Conservation (phyloP, 495 filamentous ascomycete genomes). For the Chaetomidium leptoderma region DNA sequence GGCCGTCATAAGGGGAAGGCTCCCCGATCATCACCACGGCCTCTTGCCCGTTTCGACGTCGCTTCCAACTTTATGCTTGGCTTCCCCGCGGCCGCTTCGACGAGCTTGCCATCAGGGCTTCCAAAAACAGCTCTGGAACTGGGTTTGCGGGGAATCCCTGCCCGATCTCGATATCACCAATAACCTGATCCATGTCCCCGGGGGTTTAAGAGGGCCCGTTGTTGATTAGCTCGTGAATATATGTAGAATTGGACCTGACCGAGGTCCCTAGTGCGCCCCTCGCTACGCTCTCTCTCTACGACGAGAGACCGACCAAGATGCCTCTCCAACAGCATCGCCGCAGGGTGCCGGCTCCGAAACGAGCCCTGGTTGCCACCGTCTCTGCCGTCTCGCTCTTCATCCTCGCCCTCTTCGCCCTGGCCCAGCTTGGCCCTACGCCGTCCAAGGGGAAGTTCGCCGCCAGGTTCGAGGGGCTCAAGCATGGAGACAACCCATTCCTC, state of each 20-base stretch:
- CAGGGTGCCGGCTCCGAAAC: neutral
- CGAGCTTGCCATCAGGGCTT: neutral
- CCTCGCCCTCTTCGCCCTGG: slow-evolving; percentile 21
- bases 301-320: neutral
- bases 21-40: neutral
- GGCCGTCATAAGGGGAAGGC: slow-evolving; percentile 7
- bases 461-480: neutral
- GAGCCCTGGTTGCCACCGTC: slow-evolving; percentile 14
- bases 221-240: too few relatives aligned
- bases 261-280: neutral
- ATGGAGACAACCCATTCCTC: neutral
- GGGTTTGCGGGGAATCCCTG: slow-evolving; percentile 13
- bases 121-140: neutral
- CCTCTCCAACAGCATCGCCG: slow-evolving; percentile 10
- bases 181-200: neutral
- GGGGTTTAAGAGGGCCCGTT: neutral
- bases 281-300: neutral
- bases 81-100: neutral
- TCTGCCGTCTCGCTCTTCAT: slow-evolving; percentile 24
- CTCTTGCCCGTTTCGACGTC: slow-evolving; percentile 9
- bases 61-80: neutral
- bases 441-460: neutral
- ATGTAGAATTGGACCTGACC: neutral
- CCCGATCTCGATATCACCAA: neutral
- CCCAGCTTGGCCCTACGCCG: slow-evolving; percentile 6